Evolutionary conservation across 352 stramenopile species (phyloP).

Genomic region (Phytophthora constricta): DNA sequence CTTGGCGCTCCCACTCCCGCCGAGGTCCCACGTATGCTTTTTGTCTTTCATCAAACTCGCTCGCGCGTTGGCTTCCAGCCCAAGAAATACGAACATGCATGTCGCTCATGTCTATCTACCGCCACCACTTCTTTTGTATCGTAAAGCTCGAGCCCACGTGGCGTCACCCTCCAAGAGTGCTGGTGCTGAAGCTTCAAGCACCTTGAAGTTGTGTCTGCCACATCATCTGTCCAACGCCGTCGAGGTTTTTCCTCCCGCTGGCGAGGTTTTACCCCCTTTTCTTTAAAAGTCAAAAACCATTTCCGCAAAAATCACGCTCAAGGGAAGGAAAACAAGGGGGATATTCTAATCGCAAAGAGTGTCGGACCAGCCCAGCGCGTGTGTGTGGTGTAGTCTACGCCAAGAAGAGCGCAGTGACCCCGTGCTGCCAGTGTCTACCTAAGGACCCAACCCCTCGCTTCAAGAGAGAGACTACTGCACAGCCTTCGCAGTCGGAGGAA

Average conservation of each 20-base stretch:
- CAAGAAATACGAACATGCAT: no score
- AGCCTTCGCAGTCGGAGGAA: neutral
- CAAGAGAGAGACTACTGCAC: neutral
- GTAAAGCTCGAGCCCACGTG: no score
- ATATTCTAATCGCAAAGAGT: constrained; percentile 30
- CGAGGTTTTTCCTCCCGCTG: neutral
- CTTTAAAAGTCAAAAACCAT: no score
- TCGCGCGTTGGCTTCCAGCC: no score
- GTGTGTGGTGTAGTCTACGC: neutral
- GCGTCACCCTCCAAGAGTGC: no score
- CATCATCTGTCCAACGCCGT: neutral
- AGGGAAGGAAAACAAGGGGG: constrained; percentile 33
- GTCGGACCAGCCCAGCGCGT: constrained; percentile 27
- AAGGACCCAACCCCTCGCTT: neutral
- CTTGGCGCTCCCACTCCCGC: neutral
- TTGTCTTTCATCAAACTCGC: neutral
- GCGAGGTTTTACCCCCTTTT: constrained; percentile 19
- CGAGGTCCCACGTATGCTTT: neutral
- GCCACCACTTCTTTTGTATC: constrained; percentile 14
- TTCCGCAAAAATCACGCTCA: no score
- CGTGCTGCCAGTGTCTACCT: neutral
- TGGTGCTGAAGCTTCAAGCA: neutral
- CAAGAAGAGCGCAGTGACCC: no score
- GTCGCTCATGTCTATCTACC: neutral
- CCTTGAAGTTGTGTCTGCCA: constrained; percentile 27